Base-by-base conservation (phyloP, 2,329 filamentous ascomycete genomes). In the Ophiocordyceps camponoti-rufipedis region DNA sequence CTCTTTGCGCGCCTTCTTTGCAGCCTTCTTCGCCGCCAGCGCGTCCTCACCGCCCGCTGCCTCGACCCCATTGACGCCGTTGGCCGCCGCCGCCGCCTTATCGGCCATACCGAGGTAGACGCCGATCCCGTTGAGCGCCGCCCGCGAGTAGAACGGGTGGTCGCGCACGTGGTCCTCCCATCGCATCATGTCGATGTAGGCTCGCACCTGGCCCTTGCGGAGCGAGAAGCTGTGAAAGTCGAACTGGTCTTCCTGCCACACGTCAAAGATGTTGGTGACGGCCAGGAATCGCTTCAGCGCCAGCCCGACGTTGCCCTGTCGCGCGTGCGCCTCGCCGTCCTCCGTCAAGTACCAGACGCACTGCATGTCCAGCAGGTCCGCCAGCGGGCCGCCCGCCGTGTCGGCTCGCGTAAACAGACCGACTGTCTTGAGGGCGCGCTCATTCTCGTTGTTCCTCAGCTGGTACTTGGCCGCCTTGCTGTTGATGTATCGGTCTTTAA, bases 201-300 rank as follows among this genome's bases (percentile, higher is more conserved):
- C 85, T 47, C 89, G 74, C 49, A 96, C 85, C 70, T 94, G 89
- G 13, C 93, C 93, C 63, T 96, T 98, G 18, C 91, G 74, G n/a
- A 98, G 69, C 18, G 87, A 95, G 64, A 98, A 98, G 60, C 79
- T 86, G 70, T 98, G 93, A 69, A 98, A 98, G 61, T 98, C 91
- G 56, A 96, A 95, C 58, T 98, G 91, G 55, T 98, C 91, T 60
- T 98, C 93, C 58, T 94, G 83, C 91, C 91, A 98, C 18, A 86
- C 79, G 52, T 96, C 89, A 56, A 98, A 98, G 52, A 98, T 93
- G 63, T 85, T 86, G 60, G 82, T 81, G 47, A 98, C 76, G 19
- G 85, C 72, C 52, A 88, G 85, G 63, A 95, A 89, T 44, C 93
- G 79, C 69, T 98, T 98, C 45, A 98, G 70, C 0, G 93, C 89